Evolutionary conservation across 2,329 filamentous ascomycete genomes (phyloP), one percentile per base, ranked within the genome.

Genomic region (Verticillium isaacii): DNA sequence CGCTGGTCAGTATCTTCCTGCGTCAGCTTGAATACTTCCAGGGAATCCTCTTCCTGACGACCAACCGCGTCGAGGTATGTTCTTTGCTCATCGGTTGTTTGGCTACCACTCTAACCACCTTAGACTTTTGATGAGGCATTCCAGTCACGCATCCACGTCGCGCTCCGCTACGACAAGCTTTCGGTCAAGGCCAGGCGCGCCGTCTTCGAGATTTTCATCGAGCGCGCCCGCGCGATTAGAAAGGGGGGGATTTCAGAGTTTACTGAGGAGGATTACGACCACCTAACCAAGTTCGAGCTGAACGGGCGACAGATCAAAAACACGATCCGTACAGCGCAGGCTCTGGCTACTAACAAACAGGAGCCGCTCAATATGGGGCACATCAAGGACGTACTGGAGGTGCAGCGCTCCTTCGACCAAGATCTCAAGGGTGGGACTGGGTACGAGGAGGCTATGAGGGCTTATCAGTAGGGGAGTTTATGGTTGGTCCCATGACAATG

Each of bases 81-180:
- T n/a, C 6, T 17, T 7, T 41, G 45, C n/a, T 59, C 71, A 5
- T 5, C 17, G 9, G 3, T 23, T n/a, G 6, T 5, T 6, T 50
- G 23, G 9, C 5, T 25, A 4, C 79, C 25, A 82, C 78, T 29
- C 29, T 56, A 82, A 82, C 70, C 74, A 78, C 15, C 78, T 81
- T 41, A 50, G 45, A 50, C 45, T 2, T 50, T 50, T n/a, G 45
- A 50, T 14, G 45, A 50, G 8, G 45, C 45, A 50, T 96, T 96
- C 80, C 90, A 95, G 71, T 91, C 88, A 11, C 86, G 93, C 29
- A 96, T 96, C 64, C 92, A 96, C 73, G 89, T 96, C 68, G 91
- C 92, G 0, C 80, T 97, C 9, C 84, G 90, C 32, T 97, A 96
- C 74, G 90, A 90, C 50, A 86, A 89, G 57, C 82, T 96, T 11